These are phyloP conservation scores for Wickerhamiella lipophila DNA, from an alignment of 805 yeast species.

Conservation along the genomic window DNA sequence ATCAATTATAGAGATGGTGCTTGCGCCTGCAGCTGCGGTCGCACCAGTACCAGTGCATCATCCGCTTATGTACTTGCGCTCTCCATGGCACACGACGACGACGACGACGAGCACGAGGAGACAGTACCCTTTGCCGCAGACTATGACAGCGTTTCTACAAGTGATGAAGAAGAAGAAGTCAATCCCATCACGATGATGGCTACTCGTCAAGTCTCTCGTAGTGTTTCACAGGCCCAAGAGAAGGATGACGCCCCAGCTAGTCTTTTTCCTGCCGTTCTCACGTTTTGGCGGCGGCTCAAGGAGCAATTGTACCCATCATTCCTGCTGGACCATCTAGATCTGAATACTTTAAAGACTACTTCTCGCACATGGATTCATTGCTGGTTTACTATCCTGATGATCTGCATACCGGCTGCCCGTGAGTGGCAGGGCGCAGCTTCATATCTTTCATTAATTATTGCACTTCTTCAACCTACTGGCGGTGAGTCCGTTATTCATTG, in stretches of 20 bases:
- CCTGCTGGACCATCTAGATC: slow-evolving; percentile 22
- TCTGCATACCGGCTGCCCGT: slow-evolving; percentile 15
- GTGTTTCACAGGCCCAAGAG: neutral
- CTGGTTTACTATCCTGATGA: slow-evolving; percentile 21
- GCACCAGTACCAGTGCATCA: neutral
- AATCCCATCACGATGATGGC: slow-evolving; percentile 6
- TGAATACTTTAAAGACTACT: slow-evolving; percentile 17
- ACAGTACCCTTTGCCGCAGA: neutral
- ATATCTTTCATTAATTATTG: slow-evolving; percentile 20
- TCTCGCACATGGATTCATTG: slow-evolving; percentile 23
- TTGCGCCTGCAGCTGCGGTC: neutral
- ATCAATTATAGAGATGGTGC: too few relatives aligned
- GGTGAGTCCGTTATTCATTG: slow-evolving; percentile 20
- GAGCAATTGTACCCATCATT: slow-evolving; percentile 13
- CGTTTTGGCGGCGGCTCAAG: neutral
- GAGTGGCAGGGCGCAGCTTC: slow-evolving; percentile 24
- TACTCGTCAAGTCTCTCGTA: slow-evolving; percentile 3
- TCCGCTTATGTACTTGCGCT: neutral
- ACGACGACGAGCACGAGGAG: neutral
- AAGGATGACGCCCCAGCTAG: slow-evolving; percentile 1
- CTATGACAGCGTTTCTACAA: neutral
- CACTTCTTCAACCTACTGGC: slow-evolving; percentile 23
- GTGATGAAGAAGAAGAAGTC: slow-evolving; percentile 1
- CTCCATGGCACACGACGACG: neutral
- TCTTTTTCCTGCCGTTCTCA: neutral